Percentiles rank a stretch among this genome's conserved stretches.
These are phyloP conservation scores for Cercospora sesami DNA, from an alignment of 2,329 filamentous ascomycete species.

Conservation along the genomic window DNA sequence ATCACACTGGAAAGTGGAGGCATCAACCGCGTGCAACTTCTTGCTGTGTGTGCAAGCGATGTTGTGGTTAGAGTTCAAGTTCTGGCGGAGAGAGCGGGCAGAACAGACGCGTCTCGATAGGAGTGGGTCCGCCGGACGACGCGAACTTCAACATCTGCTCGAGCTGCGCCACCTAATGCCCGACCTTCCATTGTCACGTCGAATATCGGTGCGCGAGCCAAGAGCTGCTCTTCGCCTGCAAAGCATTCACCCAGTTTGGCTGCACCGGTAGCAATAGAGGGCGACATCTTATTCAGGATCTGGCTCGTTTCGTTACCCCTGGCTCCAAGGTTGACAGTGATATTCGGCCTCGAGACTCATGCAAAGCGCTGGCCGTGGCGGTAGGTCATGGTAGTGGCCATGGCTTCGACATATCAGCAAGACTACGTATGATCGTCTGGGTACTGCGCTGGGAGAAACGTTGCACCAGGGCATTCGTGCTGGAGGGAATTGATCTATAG, in stretches of 20 bases:
- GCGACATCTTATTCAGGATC: background rate
- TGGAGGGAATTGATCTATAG: background rate
- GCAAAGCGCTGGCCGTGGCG: background rate
- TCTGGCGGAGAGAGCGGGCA: background rate
- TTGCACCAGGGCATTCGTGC: background rate
- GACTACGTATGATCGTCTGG: background rate
- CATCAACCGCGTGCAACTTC: no score
- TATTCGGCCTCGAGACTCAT: background rate
- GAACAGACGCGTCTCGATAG: background rate
- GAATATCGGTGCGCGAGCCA: background rate
- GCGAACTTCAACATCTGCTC: background rate
- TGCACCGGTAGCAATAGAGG: background rate
- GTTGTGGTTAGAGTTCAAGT: background rate
- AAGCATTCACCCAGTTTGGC: background rate
- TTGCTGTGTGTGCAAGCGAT: no score
- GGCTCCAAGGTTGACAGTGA: background rate
- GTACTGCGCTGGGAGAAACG: background rate
- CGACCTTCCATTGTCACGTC: background rate
- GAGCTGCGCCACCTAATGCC: background rate
- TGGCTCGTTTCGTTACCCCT: background rate
- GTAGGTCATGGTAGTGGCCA: background rate
- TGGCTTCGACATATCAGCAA: background rate
- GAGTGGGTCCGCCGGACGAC: background rate
- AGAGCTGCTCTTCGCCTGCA: background rate
- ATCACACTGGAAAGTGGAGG: no score